These are phyloP conservation scores for Solanum paucissectum DNA, from an alignment of 257 asterid genomes.

Conservation along the genomic window DNA sequence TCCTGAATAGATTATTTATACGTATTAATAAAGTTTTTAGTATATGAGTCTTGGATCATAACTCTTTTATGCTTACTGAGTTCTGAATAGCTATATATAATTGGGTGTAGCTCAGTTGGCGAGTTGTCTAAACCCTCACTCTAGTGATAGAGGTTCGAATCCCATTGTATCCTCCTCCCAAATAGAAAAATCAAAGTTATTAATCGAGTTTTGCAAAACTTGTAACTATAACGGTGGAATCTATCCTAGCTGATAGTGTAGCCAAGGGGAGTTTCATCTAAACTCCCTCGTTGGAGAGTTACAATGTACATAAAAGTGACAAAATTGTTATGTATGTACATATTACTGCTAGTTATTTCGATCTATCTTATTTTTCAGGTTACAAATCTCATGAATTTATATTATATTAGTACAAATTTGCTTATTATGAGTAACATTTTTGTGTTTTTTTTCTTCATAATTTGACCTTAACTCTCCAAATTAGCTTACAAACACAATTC, in stretches of 20 bases:
- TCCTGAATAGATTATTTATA: not conserved
- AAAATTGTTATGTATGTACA: not conserved
- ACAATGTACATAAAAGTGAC: not conserved
- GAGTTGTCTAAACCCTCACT: not conserved
- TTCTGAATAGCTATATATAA: not conserved
- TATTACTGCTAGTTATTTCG: not conserved
- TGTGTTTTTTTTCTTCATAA: not conserved
- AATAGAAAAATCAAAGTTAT: not conserved
- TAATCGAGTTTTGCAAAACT: not conserved
- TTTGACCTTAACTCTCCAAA: not conserved
- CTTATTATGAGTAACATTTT: not conserved
- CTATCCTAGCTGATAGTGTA: not conserved
- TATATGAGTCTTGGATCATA: not conserved
- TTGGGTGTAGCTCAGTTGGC: not conserved
- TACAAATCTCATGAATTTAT: not conserved
- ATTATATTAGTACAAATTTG: not conserved
- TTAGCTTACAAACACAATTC: conserved; percentile 90
- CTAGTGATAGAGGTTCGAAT: not conserved
- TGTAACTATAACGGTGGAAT: not conserved
- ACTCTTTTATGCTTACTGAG: not conserved
- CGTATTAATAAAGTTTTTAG: not conserved
- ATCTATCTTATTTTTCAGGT: not conserved
- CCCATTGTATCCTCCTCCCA: not conserved
- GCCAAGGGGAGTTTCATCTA: not conserved
- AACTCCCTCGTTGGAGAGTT: not conserved